A percentile compares a stretch with the other conserved stretches of the same genome.
Evolutionary conservation across 2,329 filamentous ascomycete genomes (phyloP).

Genomic region (Pseudogymnoascus pannorum): DNA sequence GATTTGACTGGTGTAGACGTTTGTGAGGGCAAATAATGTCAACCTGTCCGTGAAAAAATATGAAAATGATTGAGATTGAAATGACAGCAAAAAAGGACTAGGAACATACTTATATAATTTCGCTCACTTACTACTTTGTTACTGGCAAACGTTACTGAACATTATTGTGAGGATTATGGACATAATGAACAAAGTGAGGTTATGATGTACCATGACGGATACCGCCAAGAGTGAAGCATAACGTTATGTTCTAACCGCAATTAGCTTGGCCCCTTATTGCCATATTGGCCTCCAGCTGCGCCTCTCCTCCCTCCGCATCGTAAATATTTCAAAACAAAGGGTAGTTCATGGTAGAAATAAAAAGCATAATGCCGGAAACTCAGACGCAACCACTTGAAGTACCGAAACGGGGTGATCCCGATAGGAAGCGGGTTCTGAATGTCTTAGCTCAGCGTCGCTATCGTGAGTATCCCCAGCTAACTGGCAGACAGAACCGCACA

Average conservation of each 20-base stretch:
- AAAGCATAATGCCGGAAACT: conserved; percentile 14
- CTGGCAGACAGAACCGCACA: no score
- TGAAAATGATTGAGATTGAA: not conserved
- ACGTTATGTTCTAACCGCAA: conserved; percentile 8
- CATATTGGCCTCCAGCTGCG: conserved; percentile 4
- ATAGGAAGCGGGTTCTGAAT: conserved; percentile 13
- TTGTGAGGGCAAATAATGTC: not conserved
- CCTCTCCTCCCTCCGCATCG: not conserved
- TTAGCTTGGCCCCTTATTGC: not conserved
- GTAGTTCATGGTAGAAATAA: not conserved
- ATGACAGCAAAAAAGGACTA: not conserved
- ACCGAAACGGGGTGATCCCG: conserved; percentile 8
- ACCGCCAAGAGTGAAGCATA: conserved; percentile 4
- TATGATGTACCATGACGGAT: conserved; percentile 1
- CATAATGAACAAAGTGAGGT: not conserved
- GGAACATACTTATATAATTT: not conserved
- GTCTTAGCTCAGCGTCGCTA: conserved; percentile 13
- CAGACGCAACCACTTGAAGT: not conserved
- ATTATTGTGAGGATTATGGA: not conserved
- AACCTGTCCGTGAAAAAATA: not conserved
- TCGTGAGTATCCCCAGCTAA: conserved; percentile 12
- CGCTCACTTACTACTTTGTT: not conserved
- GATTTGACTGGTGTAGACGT: not conserved
- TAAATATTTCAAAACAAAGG: not conserved
- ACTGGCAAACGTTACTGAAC: not conserved